phyloP scores from a whole-genome alignment of 2,329 filamentous ascomycete genomes.

The Hypocrella siamensis region DNA sequence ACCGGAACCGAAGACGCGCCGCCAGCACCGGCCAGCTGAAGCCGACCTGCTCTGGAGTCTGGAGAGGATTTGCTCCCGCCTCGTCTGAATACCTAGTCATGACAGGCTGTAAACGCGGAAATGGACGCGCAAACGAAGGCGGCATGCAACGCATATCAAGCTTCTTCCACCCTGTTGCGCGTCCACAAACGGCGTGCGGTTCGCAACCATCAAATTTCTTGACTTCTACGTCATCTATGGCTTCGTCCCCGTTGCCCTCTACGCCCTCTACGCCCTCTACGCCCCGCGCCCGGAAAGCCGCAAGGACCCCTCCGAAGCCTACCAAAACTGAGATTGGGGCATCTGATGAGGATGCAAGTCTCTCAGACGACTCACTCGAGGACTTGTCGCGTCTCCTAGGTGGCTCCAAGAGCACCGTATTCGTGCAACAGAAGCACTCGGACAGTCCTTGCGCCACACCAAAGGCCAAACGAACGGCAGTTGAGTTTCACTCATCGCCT shows the following conservation, averaged over 20 bases:
- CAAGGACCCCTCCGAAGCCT: slow-evolving; percentile 11
- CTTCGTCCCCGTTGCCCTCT: slow-evolving; percentile 11
- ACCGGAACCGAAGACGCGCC: too few species aligned
- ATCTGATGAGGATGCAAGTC: slow-evolving; percentile 55
- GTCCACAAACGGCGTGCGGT: too few species aligned
- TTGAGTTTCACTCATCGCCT: slow-evolving; percentile 27
- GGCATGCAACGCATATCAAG: too few species aligned
- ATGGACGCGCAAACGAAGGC: too few species aligned
- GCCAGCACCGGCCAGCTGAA: too few species aligned
- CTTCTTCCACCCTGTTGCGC: too few species aligned
- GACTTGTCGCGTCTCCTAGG: slow-evolving; percentile 24
- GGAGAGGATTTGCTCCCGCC: too few species aligned
- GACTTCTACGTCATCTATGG: slow-evolving; percentile 9
- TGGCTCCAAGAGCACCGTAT: slow-evolving; percentile 5
- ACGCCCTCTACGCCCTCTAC: slow-evolving; percentile 10
- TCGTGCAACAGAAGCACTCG: slow-evolving; percentile 1
- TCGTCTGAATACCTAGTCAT: too few species aligned
- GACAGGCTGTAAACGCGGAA: too few species aligned
- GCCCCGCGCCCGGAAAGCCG: slow-evolving; percentile 2
- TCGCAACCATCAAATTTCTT: too few species aligned
- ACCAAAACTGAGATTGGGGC: slow-evolving; percentile 37
- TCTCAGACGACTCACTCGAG: slow-evolving; percentile 42
- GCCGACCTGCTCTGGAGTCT: too few species aligned
- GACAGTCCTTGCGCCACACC: slow-evolving; percentile 23
- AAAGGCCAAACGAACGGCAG: slow-evolving; percentile 28